Percentiles rank a stretch among this genome's conserved stretches.
Evolutionary conservation across 495 filamentous ascomycete species (phyloP).

Genomic region (Penicillium atrosanguineum): DNA sequence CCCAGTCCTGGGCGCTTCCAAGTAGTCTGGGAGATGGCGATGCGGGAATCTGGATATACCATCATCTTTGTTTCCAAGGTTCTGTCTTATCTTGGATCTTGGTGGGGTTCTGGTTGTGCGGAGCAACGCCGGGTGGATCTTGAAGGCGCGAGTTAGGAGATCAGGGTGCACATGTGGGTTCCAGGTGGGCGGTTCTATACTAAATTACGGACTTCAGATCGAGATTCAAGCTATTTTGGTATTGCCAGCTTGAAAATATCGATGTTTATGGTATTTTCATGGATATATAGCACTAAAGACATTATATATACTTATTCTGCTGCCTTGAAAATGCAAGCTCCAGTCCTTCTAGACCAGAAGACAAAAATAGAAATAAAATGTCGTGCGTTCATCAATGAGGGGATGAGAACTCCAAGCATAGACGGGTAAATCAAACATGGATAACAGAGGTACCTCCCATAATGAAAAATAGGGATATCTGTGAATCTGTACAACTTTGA

Average conservation of each 20-base stretch:
- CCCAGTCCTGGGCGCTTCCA: neutral
- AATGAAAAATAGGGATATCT: conserved; percentile 2
- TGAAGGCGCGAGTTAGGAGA: neutral
- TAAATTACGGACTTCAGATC: neutral
- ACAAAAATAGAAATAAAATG: neutral
- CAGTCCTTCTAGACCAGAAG: conserved; percentile 12
- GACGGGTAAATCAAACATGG: neutral
- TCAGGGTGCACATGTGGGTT: too few species aligned
- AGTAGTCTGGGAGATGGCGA: neutral
- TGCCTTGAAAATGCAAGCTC: conserved; percentile 4
- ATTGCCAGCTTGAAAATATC: neutral
- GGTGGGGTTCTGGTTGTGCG: conserved; percentile 9
- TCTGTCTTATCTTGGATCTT: conserved; percentile 1
- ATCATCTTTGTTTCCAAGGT: neutral
- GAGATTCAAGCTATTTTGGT: neutral
- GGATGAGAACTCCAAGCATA: conserved; percentile 7
- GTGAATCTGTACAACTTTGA: conserved; percentile 16
- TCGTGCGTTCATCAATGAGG: conserved; percentile 17
- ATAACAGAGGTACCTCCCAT: conserved; percentile 5
- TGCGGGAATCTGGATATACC: neutral
- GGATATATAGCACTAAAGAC: conserved; percentile 5
- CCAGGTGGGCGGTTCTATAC: too few species aligned
- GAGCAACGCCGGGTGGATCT: conserved; percentile 4
- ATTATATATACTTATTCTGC: conserved; percentile 3
- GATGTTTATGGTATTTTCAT: conserved; percentile 4